These are phyloP conservation scores for Chlamydomonas sp. DNA, from an alignment of 139 green algal genomes.

Conservation along the genomic window DNA sequence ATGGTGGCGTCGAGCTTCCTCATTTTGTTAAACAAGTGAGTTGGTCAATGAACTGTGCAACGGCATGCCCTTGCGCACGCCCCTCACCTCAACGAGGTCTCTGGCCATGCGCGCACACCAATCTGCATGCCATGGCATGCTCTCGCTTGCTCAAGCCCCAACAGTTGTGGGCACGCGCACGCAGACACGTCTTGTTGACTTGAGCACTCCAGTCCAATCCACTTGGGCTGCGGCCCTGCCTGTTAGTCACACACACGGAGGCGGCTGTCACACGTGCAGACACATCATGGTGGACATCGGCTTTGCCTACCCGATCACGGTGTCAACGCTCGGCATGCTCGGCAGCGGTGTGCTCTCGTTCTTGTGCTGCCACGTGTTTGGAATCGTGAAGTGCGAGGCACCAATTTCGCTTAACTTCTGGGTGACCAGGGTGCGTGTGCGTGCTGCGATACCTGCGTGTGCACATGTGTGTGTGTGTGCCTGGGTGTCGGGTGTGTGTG, in stretches of 20 bases:
- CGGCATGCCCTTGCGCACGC: not conserved
- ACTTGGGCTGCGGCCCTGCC: too few species aligned
- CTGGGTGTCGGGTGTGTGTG: too few species aligned
- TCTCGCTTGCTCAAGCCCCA: too few species aligned
- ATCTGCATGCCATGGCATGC: too few species aligned
- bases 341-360: slow-evolving; percentile 43
- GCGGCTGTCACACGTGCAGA: not conserved
- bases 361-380: slow-evolving; percentile 49
- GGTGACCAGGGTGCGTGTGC: slow-evolving; percentile 25
- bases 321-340: slow-evolving; percentile 59
- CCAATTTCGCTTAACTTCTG: slow-evolving; percentile 43
- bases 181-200: too few species aligned
- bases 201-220: too few species aligned
- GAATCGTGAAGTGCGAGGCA: slow-evolving; percentile 53
- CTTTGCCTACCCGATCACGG: slow-evolving; percentile 74
- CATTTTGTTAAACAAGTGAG: slow-evolving; percentile 12
- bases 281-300: slow-evolving; percentile 57
- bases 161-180: too few species aligned
- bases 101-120: too few species aligned
- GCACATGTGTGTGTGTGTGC: too few species aligned
- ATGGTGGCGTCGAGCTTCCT: slow-evolving; percentile 3
- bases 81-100: too few species aligned
- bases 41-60: not conserved
- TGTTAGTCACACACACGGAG: not conserved
- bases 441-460: not conserved